Conservation (phyloP, 1,284 basidiomycete species). For the Ganoderma lingzhi region DNA sequence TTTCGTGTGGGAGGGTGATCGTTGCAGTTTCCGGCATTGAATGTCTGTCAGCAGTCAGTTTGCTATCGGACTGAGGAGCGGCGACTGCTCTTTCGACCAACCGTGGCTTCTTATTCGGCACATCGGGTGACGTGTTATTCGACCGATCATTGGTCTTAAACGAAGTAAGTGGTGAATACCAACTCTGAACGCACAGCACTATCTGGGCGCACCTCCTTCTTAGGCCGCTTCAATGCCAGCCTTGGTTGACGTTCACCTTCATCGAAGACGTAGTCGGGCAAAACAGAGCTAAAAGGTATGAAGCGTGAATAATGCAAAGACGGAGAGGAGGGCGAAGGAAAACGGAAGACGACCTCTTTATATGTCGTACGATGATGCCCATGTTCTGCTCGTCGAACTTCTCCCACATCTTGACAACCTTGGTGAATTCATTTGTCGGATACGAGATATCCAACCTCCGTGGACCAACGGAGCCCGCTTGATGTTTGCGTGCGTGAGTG, state of each 20-base stretch:
- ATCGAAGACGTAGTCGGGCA: constrained; percentile 89
- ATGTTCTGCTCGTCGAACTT: constrained; percentile 93
- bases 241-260: constrained; percentile 79
- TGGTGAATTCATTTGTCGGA: constrained; percentile 96
- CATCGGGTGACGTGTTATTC: constrained; percentile 69
- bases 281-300: constrained; percentile 56
- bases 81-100: constrained; percentile 43
- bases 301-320: constrained; percentile 20
- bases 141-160: constrained; percentile 68
- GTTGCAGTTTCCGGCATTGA: constrained; percentile 36
- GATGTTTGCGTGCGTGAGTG: constrained; percentile 31
- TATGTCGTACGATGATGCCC: constrained; percentile 95
- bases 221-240: constrained; percentile 68
- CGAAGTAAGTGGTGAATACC: constrained; percentile 8
- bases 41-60: constrained; percentile 50
- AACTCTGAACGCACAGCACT: constrained; percentile 24
- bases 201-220: constrained; percentile 74
- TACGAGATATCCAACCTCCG: constrained; percentile 96
- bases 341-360: constrained; percentile 69
- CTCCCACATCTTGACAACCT: constrained; percentile 96
- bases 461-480: constrained; percentile 75
- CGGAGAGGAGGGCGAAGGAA: neutral
- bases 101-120: constrained; percentile 79
- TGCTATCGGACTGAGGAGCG: constrained; percentile 29
- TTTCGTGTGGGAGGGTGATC: constrained; percentile 25